These are phyloP conservation scores for Apiospora arundinis DNA, from an alignment of 2,329 filamentous ascomycete species.

Conservation along the genomic window DNA sequence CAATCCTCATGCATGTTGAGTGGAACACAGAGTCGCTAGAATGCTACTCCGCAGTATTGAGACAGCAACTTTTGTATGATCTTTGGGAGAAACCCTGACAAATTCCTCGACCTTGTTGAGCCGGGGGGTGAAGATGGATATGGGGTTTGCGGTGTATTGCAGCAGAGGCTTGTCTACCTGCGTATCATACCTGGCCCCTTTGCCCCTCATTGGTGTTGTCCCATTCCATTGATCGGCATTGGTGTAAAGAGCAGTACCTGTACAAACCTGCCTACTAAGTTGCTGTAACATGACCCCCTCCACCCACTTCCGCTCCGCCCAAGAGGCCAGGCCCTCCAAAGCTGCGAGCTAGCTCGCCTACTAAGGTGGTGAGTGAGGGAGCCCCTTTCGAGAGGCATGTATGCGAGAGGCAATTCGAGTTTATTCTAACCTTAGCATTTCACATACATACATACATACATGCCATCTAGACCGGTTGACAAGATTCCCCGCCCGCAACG, in stretches of 20 bases:
- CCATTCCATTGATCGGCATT: constrained; percentile 2
- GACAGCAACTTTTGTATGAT: background rate
- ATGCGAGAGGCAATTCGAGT: background rate
- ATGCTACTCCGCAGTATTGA: background rate
- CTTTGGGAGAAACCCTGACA: background rate
- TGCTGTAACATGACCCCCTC: constrained; percentile 6
- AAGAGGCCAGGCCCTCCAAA: background rate
- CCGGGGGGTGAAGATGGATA: too few relatives aligned
- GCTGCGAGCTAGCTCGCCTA: background rate
- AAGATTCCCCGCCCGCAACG: background rate
- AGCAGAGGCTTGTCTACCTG: background rate
- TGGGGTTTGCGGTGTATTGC: background rate
- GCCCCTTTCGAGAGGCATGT: background rate
- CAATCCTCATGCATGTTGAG: background rate
- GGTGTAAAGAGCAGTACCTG: constrained; percentile 6
- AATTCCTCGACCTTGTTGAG: background rate
- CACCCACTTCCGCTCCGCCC: constrained; percentile 14
- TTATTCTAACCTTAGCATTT: too few relatives aligned
- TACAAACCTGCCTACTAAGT: background rate
- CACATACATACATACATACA: background rate
- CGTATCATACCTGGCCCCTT: background rate
- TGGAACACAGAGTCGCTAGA: background rate
- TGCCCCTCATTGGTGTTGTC: background rate
- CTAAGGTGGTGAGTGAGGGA: background rate
- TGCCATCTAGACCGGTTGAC: background rate